A percentile compares a stretch with the other conserved stretches of the same genome.
Conservation (phyloP, 2,329 filamentous ascomycete species). For the Penicillium psychrosexuale region DNA sequence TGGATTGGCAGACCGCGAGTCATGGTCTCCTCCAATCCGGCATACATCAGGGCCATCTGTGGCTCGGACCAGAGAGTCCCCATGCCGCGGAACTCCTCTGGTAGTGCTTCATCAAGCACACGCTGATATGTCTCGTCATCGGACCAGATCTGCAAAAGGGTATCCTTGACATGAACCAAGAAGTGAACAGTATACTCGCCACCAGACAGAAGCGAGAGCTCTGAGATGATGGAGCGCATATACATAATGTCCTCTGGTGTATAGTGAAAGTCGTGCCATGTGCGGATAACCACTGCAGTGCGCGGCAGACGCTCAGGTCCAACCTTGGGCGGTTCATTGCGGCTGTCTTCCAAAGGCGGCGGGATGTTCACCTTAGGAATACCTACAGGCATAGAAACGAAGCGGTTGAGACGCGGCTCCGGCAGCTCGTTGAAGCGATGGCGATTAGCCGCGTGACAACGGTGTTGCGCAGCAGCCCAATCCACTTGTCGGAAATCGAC, state of each 20-base stretch:
- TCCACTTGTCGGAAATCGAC: constrained; percentile 74
- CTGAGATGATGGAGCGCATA: constrained; percentile 75
- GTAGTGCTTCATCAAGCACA: constrained; percentile 67
- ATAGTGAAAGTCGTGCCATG: constrained; percentile 76
- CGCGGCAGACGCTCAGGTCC: constrained; percentile 45
- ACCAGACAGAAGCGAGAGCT: constrained; percentile 72
- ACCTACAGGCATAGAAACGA: constrained; percentile 36
- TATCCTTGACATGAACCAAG: constrained; percentile 78
- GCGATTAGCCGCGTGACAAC: constrained; percentile 69
- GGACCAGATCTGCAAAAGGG: constrained; percentile 75
- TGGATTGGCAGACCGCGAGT: constrained; percentile 73
- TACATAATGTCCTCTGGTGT: constrained; percentile 75
- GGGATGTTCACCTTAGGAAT: constrained; percentile 20
- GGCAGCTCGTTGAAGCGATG: constrained; percentile 59
- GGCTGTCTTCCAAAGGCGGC: constrained; percentile 12
- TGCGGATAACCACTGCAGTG: constrained; percentile 74
- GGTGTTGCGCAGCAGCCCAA: constrained; percentile 75
- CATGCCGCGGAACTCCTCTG: constrained; percentile 82
- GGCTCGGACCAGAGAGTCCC: constrained; percentile 90
- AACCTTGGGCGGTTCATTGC: constrained; percentile 21
- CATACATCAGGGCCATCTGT: constrained; percentile 88
- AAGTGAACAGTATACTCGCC: constrained; percentile 82
- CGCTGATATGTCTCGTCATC: constrained; percentile 70
- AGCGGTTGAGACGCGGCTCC: constrained; percentile 35
- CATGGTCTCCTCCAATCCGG: constrained; percentile 77